Conservation (phyloP, 1,139 yeast species). For the Geotrichum reessii region DNA sequence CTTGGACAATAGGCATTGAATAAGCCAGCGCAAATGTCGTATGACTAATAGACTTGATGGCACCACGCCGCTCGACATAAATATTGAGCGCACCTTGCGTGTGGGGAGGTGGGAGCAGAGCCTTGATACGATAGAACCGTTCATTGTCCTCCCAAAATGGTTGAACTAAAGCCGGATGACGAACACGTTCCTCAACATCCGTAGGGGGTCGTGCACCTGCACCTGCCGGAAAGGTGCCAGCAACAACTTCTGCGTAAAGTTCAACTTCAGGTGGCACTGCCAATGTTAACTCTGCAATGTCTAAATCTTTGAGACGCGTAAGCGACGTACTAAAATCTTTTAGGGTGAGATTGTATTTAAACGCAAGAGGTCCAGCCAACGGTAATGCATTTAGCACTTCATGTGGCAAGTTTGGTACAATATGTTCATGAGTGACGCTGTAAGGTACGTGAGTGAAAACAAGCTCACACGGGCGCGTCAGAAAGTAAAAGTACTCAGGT, state of each 20-base stretch:
- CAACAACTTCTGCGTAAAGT: constrained; percentile 48
- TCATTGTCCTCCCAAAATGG: constrained; percentile 57
- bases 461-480: constrained; percentile 66
- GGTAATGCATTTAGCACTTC: constrained; percentile 77
- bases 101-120: constrained; percentile 63
- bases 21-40: constrained; percentile 62
- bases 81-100: constrained; percentile 69
- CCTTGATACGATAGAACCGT: constrained; percentile 72
- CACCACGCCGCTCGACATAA: constrained; percentile 65
- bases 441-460: constrained; percentile 85
- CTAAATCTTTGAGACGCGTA: constrained; percentile 65
- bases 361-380: constrained; percentile 75
- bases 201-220: constrained; percentile 20
- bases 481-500: constrained; percentile 58
- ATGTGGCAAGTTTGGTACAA: constrained; percentile 77
- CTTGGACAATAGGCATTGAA: constrained; percentile 72
- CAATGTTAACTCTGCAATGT: constrained; percentile 71
- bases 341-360: constrained; percentile 52
- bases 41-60: constrained; percentile 53
- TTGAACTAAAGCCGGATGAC: constrained; percentile 61
- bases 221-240: constrained; percentile 27
- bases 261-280: constrained; percentile 67
- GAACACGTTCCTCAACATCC: constrained; percentile 28
- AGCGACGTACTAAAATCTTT: constrained; percentile 72
- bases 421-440: constrained; percentile 72